These are phyloP conservation scores for Penicillium sp. DNA, from an alignment of 2,329 filamentous ascomycete genomes.

Conservation along the genomic window DNA sequence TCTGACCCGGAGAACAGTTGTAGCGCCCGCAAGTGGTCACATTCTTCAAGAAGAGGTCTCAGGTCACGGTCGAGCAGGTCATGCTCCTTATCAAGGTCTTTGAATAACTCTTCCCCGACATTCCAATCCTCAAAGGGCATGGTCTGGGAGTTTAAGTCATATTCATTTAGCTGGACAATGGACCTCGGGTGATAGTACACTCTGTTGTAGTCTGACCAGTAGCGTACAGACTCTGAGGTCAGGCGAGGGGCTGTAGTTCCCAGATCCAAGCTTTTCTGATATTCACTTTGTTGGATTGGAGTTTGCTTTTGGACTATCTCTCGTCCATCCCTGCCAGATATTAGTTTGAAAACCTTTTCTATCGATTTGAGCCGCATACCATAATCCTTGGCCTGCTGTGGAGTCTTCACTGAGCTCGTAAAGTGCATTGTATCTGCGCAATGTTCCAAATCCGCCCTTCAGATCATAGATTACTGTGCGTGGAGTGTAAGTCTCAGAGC, in stretches of 20 bases:
- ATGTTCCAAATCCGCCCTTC: slow-evolving; percentile 86
- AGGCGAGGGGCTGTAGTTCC: slow-evolving; percentile 65
- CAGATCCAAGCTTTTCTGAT: slow-evolving; percentile 75
- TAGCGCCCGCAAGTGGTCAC: slow-evolving; percentile 85
- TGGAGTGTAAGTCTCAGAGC: slow-evolving; percentile 87
- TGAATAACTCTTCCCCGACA: slow-evolving; percentile 73
- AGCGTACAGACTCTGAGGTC: slow-evolving; percentile 71
- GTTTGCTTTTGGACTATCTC: slow-evolving; percentile 67
- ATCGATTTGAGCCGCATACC: slow-evolving; percentile 35
- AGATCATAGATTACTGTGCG: slow-evolving; percentile 91
- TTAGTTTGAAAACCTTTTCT: neutral
- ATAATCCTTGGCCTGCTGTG: slow-evolving; percentile 43
- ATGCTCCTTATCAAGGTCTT: slow-evolving; percentile 70
- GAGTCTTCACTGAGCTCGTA: slow-evolving; percentile 62
- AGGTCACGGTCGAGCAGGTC: slow-evolving; percentile 90
- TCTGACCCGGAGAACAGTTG: slow-evolving; percentile 72
- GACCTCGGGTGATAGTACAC: slow-evolving; percentile 91
- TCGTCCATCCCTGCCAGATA: slow-evolving; percentile 58
- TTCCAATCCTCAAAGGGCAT: slow-evolving; percentile 79
- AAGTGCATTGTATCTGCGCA: slow-evolving; percentile 83
- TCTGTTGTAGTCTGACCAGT: slow-evolving; percentile 94
- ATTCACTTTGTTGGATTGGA: slow-evolving; percentile 68
- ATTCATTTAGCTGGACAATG: slow-evolving; percentile 82
- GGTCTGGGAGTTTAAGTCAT: slow-evolving; percentile 74
- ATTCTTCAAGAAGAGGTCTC: slow-evolving; percentile 85